A percentile compares a stretch with the other conserved stretches of the same genome.
phyloP scores from a whole-genome alignment of 805 yeast species.

The Kluyveromyces lactis region DNA sequence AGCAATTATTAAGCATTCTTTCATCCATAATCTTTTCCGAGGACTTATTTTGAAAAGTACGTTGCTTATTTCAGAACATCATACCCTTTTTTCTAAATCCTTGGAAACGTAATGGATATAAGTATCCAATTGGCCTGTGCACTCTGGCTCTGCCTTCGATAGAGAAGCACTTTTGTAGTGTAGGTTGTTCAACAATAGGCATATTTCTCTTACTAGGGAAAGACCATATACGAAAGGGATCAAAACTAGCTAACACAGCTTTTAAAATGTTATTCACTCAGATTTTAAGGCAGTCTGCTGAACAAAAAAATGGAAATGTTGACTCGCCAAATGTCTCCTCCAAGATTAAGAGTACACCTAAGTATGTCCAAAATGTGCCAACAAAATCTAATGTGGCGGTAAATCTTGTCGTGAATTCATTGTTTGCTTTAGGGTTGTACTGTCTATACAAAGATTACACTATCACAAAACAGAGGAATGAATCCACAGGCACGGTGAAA shows the following conservation, averaged over 20 bases:
- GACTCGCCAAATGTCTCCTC: background rate
- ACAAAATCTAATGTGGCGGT: conserved; percentile 10
- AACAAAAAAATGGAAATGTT: background rate
- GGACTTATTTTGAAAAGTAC: too few species aligned
- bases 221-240: too few species aligned
- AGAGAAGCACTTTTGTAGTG: too few species aligned
- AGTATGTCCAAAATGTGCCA: conserved; percentile 11
- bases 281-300: background rate
- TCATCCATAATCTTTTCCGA: too few species aligned
- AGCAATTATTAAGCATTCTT: too few species aligned
- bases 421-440: conserved; percentile 15
- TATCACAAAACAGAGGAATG: conserved; percentile 8
- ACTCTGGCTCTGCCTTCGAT: too few species aligned
- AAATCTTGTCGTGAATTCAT: conserved; percentile 12
- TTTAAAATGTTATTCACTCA: background rate
- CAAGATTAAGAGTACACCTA: conserved; percentile 5
- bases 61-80: too few species aligned
- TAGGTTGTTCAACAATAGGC: too few species aligned
- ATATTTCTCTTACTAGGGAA: too few species aligned
- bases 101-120: too few species aligned
- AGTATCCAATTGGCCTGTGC: too few species aligned
- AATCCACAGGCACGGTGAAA: conserved; percentile 8
- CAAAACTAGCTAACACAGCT: background rate
- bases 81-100: too few species aligned
- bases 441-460: conserved; percentile 16